phyloP scores from a whole-genome alignment of 2,329 filamentous ascomycete species.

The Fusarium sp. region DNA sequence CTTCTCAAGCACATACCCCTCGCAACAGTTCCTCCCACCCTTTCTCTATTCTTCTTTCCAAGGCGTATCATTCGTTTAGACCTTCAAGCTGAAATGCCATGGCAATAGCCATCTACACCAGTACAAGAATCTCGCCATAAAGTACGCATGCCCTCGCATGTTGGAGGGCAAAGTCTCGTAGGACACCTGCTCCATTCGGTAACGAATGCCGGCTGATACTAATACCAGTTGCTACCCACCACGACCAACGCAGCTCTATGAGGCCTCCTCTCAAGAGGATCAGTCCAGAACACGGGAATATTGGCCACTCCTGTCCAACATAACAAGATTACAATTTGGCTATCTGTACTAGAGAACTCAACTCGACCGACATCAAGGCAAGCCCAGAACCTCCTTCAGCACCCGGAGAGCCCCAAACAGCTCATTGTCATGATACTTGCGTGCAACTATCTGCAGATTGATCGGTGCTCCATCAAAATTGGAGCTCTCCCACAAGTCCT shows the following conservation, averaged over 20 bases:
- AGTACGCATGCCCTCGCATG: too few species aligned
- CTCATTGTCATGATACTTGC: slow-evolving; percentile 48
- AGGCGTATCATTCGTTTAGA: not conserved
- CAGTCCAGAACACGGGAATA: not conserved
- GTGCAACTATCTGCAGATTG: slow-evolving; percentile 47
- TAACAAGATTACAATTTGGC: not conserved
- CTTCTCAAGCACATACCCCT: not conserved
- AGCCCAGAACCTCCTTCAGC: slow-evolving; percentile 25
- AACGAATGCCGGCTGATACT: too few species aligned
- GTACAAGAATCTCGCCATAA: too few species aligned
- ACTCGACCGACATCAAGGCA: slow-evolving; percentile 1
- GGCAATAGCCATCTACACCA: too few species aligned
- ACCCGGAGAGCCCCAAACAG: slow-evolving; percentile 44
- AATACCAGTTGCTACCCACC: too few species aligned
- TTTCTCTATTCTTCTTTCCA: not conserved
- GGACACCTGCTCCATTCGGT: too few species aligned
- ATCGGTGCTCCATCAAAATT: slow-evolving; percentile 49
- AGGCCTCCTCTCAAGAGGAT: not conserved
- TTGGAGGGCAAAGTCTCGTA: too few species aligned
- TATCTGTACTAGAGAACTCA: not conserved
- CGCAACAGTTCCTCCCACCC: not conserved
- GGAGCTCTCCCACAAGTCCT: slow-evolving; percentile 45
- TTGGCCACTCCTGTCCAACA: not conserved
- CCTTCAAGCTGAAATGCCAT: not conserved
- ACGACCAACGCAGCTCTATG: too few species aligned